phyloP scores from a whole-genome alignment of 148 eudicot species.

The Persicaria tinctoria region DNA sequence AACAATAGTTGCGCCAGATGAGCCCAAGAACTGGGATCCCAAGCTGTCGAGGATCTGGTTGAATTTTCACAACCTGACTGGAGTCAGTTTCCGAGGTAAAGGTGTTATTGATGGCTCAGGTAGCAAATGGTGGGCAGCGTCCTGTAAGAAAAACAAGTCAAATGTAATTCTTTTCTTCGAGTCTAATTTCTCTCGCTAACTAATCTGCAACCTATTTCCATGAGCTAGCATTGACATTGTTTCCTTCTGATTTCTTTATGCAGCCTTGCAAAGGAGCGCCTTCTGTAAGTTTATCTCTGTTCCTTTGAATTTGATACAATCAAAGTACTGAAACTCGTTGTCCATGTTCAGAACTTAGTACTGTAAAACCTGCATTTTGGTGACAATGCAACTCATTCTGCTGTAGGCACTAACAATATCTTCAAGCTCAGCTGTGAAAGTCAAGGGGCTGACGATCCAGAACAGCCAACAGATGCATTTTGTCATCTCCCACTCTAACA shows the following conservation, averaged over 20 bases:
- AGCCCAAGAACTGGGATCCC: constrained; percentile 77
- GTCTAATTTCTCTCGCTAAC: not conserved
- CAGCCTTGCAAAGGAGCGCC: constrained; percentile 98
- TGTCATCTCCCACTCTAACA: constrained; percentile 44
- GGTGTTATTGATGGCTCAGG: constrained; percentile 98
- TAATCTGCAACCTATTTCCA: not conserved
- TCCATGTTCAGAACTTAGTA: not conserved
- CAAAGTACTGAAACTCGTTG: too few species aligned
- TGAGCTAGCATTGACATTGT: not conserved
- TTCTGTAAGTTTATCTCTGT: constrained; percentile 40
- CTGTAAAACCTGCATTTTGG: not conserved
- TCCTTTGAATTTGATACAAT: too few species aligned
- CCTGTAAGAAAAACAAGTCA: constrained; percentile 90
- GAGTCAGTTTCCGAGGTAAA: constrained; percentile 62
- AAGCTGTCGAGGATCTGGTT: constrained; percentile 61
- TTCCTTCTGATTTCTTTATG: constrained; percentile 18
- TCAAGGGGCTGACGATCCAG: constrained; percentile 77
- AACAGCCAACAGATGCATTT: constrained; percentile 98
- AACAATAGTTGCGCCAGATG: constrained; percentile 82
- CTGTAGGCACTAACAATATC: constrained; percentile 78
- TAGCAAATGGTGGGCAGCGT: constrained; percentile 98
- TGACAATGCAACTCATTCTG: not conserved
- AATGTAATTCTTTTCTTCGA: constrained; percentile 42
- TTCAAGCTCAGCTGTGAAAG: constrained; percentile 60
- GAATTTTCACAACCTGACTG: constrained; percentile 58